Conservation (phyloP, 495 filamentous ascomycete genomes). For the Aspergillus nanangensis region DNA sequence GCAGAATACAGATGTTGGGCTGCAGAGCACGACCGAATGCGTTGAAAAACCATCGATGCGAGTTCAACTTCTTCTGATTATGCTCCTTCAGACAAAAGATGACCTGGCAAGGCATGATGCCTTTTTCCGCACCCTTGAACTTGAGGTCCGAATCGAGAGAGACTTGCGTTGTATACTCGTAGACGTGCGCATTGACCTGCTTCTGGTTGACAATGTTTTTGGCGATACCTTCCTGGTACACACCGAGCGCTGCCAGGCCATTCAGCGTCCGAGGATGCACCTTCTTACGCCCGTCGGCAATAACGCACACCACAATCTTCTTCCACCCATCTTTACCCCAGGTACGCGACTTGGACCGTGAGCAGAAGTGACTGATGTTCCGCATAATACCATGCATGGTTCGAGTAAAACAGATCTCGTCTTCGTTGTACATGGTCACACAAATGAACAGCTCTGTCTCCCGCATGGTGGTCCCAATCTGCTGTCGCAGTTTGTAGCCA, state of each 20-base stretch:
- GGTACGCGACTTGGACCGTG: conserved; percentile 82
- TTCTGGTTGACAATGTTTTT: conserved; percentile 96
- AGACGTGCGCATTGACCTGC: conserved; percentile 84
- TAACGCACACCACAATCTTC: conserved; percentile 97
- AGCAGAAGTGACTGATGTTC: conserved; percentile 95
- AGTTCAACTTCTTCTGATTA: conserved; percentile 97
- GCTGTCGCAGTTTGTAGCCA: conserved; percentile 95
- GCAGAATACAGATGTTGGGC: conserved; percentile 93
- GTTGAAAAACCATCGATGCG: conserved; percentile 99
- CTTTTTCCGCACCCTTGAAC: conserved; percentile 99
- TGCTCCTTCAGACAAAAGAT: conserved; percentile 99
- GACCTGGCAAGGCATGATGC: conserved; percentile 97
- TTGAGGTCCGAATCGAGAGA: conserved; percentile 91
- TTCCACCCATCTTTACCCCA: conserved; percentile 99
- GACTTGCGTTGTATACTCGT: conserved; percentile 98
- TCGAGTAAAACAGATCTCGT: conserved; percentile 91
- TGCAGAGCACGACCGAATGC: conserved; percentile 90
- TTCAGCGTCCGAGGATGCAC: conserved; percentile 92
- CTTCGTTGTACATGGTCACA: conserved; percentile 98
- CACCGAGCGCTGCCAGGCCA: conserved; percentile 93
- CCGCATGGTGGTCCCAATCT: conserved; percentile 75
- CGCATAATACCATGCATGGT: conserved; percentile 99
- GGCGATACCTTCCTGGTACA: conserved; percentile 98
- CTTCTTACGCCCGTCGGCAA: conserved; percentile 90
- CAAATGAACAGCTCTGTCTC: conserved; percentile 99